A percentile compares a stretch with the other conserved stretches of the same genome.
Evolutionary conservation across 129 eudicot genomes (phyloP).

Genomic region (Centella asiatica): DNA sequence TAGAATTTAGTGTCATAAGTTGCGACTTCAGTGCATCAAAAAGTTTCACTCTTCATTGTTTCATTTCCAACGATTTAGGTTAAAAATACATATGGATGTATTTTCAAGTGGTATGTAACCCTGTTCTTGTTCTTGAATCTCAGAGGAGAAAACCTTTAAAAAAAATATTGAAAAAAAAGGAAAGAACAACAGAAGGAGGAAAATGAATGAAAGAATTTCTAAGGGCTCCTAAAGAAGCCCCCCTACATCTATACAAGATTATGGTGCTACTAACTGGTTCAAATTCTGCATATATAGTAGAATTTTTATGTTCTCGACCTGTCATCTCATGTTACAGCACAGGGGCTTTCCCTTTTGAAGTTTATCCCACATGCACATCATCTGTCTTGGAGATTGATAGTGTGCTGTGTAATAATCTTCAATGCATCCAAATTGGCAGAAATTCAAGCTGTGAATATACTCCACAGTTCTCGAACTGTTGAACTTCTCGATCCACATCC

Average conservation of each 20-base stretch:
- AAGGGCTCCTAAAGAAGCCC: slow-evolving; percentile 1
- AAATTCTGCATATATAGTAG: background rate
- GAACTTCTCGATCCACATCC: slow-evolving; percentile 92
- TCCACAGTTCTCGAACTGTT: slow-evolving; percentile 60
- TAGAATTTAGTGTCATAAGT: too few species aligned
- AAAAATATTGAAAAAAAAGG: background rate
- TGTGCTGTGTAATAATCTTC: slow-evolving; percentile 82
- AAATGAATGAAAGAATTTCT: slow-evolving; percentile 16
- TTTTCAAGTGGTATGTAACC: background rate
- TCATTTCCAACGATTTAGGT: background rate
- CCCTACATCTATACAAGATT: background rate
- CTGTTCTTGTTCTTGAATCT: background rate
- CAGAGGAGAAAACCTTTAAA: too few species aligned
- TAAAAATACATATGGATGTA: background rate
- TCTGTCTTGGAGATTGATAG: slow-evolving; percentile 91
- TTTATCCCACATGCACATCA: slow-evolving; percentile 90
- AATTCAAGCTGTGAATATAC: slow-evolving; percentile 75
- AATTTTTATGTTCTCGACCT: background rate
- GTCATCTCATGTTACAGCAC: slow-evolving; percentile 94
- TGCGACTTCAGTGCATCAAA: too few species aligned
- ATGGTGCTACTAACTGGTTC: too few species aligned
- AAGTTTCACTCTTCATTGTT: background rate
- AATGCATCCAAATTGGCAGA: slow-evolving; percentile 87
- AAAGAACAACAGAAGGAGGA: background rate
- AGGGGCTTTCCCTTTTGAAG: slow-evolving; percentile 54